phyloP scores from a whole-genome alignment of 768 basidiomycete genomes.

The Glaciozyma martinii region DNA sequence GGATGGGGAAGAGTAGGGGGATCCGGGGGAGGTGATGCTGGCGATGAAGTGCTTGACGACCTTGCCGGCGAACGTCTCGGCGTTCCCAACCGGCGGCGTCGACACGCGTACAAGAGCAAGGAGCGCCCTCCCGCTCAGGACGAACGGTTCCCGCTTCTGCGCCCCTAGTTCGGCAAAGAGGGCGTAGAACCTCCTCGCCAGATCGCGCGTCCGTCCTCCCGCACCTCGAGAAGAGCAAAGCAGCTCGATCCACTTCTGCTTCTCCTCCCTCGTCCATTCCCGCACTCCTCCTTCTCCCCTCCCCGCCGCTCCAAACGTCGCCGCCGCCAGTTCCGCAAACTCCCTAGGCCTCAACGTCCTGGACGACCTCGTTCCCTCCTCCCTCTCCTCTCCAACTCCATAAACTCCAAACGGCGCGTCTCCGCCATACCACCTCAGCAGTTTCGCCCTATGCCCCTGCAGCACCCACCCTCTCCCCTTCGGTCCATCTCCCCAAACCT shows the following conservation, averaged over 20 bases:
- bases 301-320: not conserved
- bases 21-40: not conserved
- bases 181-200: not conserved
- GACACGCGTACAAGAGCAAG: not conserved
- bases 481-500: not conserved
- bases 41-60: not conserved
- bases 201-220: not conserved
- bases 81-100: not conserved
- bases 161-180: not conserved
- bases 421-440: too few relatives aligned
- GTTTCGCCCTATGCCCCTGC: too few relatives aligned
- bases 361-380: too few relatives aligned
- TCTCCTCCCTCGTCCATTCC: not conserved
- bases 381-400: too few relatives aligned
- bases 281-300: not conserved
- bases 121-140: not conserved
- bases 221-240: not conserved
- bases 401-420: too few relatives aligned
- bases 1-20: slow-evolving; percentile 3
- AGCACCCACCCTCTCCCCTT: too few relatives aligned
- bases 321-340: not conserved
- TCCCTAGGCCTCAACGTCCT: too few relatives aligned
- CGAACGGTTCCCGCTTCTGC: not conserved
- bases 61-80: not conserved
- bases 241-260: not conserved